Evolutionary conservation across 1,284 basidiomycete genomes (phyloP).

Genomic region (Naganishia albida): DNA sequence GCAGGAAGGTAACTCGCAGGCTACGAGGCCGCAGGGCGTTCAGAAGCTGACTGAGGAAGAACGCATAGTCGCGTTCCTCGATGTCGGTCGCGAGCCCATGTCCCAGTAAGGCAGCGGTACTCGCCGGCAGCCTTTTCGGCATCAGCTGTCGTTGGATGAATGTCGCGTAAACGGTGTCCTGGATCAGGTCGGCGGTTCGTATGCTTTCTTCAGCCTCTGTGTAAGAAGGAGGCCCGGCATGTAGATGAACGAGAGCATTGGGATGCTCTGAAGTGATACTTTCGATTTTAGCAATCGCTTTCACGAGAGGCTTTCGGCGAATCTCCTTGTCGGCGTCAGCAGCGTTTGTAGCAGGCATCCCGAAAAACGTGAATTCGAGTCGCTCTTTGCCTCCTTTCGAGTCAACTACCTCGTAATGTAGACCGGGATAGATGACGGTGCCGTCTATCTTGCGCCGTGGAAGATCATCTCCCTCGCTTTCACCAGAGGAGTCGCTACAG

Average conservation of each 20-base stretch:
- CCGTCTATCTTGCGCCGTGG: not conserved
- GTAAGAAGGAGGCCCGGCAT: not conserved
- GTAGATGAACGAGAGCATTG: not conserved
- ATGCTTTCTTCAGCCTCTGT: not conserved
- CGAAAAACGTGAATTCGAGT: slow-evolving; percentile 4
- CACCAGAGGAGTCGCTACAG: not conserved
- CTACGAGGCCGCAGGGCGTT: not conserved
- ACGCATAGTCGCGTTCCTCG: slow-evolving; percentile 5
- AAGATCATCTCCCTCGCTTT: not conserved
- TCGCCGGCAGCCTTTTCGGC: not conserved
- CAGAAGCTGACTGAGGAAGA: slow-evolving; percentile 7
- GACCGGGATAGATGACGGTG: not conserved
- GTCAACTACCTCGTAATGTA: slow-evolving; percentile 1
- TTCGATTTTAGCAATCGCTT: not conserved
- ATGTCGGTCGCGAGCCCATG: not conserved
- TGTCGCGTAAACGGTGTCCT: not conserved
- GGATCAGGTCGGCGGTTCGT: not conserved
- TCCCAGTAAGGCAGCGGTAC: not conserved
- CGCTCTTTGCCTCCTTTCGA: not conserved
- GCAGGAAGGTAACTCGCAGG: not conserved
- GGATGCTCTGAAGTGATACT: not conserved
- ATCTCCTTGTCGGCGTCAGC: not conserved
- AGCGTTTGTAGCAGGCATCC: not conserved
- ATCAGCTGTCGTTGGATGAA: not conserved
- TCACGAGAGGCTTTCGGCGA: not conserved